Evolutionary conservation across 2,329 filamentous ascomycete species (phyloP).

Genomic region (Pseudocercospora crystallina): DNA sequence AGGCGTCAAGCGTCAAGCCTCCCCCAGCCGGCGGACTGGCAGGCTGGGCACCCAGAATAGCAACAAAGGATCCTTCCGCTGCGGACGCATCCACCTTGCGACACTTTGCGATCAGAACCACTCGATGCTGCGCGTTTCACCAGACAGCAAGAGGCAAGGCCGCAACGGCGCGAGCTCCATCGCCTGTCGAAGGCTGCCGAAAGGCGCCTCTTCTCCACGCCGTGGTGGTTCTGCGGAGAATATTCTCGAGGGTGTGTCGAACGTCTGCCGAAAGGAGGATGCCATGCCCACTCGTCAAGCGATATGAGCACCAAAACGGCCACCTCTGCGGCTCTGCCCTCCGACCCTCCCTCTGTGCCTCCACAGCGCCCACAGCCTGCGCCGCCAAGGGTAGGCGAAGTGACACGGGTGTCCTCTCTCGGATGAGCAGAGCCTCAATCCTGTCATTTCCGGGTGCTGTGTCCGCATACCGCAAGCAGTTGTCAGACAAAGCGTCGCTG

Average conservation of each 20-base stretch:
- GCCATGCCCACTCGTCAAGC: not conserved
- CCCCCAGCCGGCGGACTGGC: slow-evolving; percentile 2
- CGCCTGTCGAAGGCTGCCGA: not conserved
- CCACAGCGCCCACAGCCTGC: not conserved
- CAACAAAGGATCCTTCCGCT: slow-evolving; percentile 13
- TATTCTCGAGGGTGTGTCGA: slow-evolving; percentile 2
- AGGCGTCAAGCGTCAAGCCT: slow-evolving; percentile 5
- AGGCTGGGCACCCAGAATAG: slow-evolving; percentile 13
- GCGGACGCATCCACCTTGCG: slow-evolving; percentile 7
- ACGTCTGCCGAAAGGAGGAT: not conserved
- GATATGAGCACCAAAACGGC: no score
- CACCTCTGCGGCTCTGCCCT: no score
- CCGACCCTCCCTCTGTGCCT: no score
- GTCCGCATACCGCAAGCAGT: slow-evolving; percentile 1
- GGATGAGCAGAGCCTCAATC: slow-evolving; percentile 3
- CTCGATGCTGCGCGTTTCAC: slow-evolving; percentile 20
- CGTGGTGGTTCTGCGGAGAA: not conserved
- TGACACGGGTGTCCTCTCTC: slow-evolving; percentile 3
- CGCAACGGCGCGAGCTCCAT: slow-evolving; percentile 2
- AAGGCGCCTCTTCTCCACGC: not conserved
- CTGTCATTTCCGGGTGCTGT: slow-evolving; percentile 1
- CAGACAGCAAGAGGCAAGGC: slow-evolving; percentile 6
- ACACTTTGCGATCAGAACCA: slow-evolving; percentile 13
- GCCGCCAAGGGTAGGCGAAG: not conserved
- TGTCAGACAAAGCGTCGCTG: slow-evolving; percentile 1